phyloP scores from a whole-genome alignment of 1,139 yeast species.

The Arxiozyma telluris region DNA sequence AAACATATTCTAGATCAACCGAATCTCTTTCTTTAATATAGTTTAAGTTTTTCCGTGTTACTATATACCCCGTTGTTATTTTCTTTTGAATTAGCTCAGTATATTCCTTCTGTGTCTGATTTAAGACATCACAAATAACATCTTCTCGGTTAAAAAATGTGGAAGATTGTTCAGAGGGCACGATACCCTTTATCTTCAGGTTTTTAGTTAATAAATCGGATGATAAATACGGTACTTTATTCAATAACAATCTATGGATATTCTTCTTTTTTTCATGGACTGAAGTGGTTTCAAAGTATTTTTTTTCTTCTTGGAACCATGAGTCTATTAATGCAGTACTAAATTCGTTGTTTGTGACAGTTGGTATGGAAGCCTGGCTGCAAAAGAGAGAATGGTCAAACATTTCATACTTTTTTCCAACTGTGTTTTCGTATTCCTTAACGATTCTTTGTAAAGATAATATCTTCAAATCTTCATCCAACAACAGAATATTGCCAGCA shows the following conservation, averaged over 20 bases:
- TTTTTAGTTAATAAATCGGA: constrained; percentile 64
- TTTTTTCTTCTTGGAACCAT: constrained; percentile 44
- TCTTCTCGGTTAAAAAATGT: constrained; percentile 27
- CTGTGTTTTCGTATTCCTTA: constrained; percentile 58
- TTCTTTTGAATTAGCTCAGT: constrained; percentile 24
- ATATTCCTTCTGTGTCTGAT: constrained; percentile 40
- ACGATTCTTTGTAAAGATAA: constrained; percentile 72
- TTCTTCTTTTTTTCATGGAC: constrained; percentile 40
- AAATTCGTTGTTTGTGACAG: not conserved
- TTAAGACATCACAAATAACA: constrained; percentile 38
- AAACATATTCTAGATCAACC: constrained; percentile 42
- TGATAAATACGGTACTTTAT: constrained; percentile 64
- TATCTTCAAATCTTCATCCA: constrained; percentile 62
- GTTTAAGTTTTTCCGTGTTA: constrained; percentile 51
- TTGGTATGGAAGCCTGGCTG: not conserved
- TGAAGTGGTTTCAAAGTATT: constrained; percentile 16
- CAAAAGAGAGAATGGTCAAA: constrained; percentile 44
- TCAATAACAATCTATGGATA: constrained; percentile 61
- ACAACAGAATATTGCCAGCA: constrained; percentile 79
- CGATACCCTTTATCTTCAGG: constrained; percentile 40
- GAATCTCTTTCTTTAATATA: constrained; percentile 34
- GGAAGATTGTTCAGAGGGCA: constrained; percentile 36
- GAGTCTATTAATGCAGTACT: constrained; percentile 32
- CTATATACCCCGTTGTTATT: constrained; percentile 47
- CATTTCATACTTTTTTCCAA: constrained; percentile 59